Evolutionary conservation across 441 rosid species (phyloP).

Genomic region (Melastoma candidum): DNA sequence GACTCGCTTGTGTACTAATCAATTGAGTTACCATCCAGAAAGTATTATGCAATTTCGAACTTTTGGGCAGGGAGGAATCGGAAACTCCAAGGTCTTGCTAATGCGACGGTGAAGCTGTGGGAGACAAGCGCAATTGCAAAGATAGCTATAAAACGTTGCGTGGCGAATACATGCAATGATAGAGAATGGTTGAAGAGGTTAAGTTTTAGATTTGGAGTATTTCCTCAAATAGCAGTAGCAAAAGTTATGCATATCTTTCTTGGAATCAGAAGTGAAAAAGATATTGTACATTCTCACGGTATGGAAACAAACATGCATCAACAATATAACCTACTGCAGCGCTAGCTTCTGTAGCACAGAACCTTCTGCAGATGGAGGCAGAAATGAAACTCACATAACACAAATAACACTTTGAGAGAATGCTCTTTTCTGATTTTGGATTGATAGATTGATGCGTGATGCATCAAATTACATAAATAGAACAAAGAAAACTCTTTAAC

Average conservation of each 20-base stretch:
- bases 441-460: too few species aligned
- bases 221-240: neutral
- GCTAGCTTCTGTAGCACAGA: too few species aligned
- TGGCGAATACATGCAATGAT: slow-evolving; percentile 68
- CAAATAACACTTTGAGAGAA: too few species aligned
- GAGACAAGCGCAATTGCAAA: slow-evolving; percentile 68
- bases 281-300: too few species aligned
- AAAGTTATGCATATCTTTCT: neutral
- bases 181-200: slow-evolving; percentile 86
- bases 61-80: slow-evolving; percentile 59
- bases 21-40: slow-evolving; percentile 3
- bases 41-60: slow-evolving; percentile 3
- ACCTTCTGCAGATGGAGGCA: too few species aligned
- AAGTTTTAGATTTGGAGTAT: slow-evolving; percentile 28
- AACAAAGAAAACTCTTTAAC: too few species aligned
- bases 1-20: neutral
- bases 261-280: neutral
- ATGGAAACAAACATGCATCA: too few species aligned
- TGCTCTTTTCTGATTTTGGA: too few species aligned
- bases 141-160: slow-evolving; percentile 86
- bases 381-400: too few species aligned
- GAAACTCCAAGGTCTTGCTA: slow-evolving; percentile 78
- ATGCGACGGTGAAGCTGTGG: slow-evolving; percentile 82
- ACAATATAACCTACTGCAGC: too few species aligned
- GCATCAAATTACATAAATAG: too few species aligned